Percentiles rank a stretch among this genome's conserved stretches.
These are phyloP conservation scores for Nitzschia sp. DNA, from an alignment of 108 stramenopile species.

Conservation along the genomic window DNA sequence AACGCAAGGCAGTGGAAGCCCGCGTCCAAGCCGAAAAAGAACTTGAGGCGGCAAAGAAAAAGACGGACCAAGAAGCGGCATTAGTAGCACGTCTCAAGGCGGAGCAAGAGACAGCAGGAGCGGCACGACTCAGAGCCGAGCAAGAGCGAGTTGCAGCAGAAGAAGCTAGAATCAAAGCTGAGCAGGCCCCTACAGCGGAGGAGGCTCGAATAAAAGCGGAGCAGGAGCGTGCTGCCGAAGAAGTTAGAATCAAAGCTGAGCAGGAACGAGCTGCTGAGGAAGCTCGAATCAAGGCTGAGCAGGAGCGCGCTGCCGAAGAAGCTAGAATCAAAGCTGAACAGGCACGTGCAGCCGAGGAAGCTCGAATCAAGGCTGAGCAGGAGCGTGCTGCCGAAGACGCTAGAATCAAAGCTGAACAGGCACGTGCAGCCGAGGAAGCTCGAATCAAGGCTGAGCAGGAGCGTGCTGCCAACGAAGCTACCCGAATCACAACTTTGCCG, in stretches of 20 bases:
- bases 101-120: background rate
- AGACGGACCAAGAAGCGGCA: background rate
- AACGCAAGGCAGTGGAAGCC: background rate
- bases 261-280: background rate
- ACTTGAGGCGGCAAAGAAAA: background rate
- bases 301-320: background rate
- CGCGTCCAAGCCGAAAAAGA: background rate
- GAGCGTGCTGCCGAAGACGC: background rate
- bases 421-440: background rate
- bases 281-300: slow-evolving; percentile 3
- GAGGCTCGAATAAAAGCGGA: slow-evolving; percentile 1
- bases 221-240: background rate
- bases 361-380: slow-evolving; percentile 5
- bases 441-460: background rate
- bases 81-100: background rate
- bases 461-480: too few relatives aligned
- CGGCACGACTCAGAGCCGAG: background rate
- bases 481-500: background rate
- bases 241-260: background rate
- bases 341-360: background rate
- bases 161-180: background rate
- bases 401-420: background rate
- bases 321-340: slow-evolving; percentile 7
- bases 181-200: background rate
- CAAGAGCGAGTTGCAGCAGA: background rate